Conservation (phyloP, 2,329 filamentous ascomycete genomes). For the Trichoderma arundinaceum region DNA sequence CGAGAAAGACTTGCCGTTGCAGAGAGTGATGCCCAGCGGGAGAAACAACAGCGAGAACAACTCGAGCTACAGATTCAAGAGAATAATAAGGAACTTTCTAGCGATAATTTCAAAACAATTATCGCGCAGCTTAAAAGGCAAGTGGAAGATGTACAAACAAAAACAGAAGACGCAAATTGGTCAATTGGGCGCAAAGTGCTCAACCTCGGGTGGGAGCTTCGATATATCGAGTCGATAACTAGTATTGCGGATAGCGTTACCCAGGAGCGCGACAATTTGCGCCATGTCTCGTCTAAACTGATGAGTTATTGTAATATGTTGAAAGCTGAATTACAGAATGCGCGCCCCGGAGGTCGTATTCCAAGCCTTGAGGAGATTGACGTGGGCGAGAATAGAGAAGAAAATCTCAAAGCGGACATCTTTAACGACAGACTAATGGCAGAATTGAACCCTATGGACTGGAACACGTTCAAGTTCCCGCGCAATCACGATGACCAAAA, state of each 20-base stretch:
- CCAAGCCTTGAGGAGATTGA: slow-evolving; percentile 12
- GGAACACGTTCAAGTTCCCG: slow-evolving; percentile 13
- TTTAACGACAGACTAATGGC: background rate
- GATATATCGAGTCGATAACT: background rate
- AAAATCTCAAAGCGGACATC: background rate
- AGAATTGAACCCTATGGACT: slow-evolving; percentile 4
- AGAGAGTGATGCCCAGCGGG: background rate
- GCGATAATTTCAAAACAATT: background rate
- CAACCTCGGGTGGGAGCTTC: background rate
- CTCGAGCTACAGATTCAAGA: slow-evolving; percentile 1
- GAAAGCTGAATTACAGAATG: slow-evolving; percentile 4
- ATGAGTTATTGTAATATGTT: background rate
- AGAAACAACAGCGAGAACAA: background rate
- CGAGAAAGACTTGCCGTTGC: slow-evolving; percentile 2
- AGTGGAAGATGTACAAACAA: background rate
- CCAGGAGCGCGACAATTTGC: background rate
- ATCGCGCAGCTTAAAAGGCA: background rate
- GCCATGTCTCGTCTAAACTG: background rate
- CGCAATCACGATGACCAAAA: background rate
- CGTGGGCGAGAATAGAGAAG: background rate
- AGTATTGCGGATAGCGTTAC: background rate
- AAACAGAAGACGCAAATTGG: background rate
- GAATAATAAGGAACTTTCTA: background rate
- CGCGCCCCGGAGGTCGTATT: background rate
- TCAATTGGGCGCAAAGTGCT: background rate